phyloP scores from a whole-genome alignment of 441 rosid species.

The Pelargonium australe region DNA sequence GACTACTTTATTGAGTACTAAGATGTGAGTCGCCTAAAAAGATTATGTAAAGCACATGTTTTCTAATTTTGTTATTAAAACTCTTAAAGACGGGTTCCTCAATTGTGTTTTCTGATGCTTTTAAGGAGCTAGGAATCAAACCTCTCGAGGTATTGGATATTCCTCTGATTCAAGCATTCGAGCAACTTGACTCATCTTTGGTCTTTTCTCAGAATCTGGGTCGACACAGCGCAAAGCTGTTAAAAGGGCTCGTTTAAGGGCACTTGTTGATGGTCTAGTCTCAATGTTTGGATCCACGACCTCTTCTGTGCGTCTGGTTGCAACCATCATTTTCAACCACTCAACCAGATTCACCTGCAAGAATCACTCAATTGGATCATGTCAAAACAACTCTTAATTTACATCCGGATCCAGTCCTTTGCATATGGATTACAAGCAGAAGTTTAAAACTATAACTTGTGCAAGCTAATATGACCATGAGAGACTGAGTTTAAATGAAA shows the following conservation, averaged over 20 bases:
- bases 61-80: too few relatives aligned
- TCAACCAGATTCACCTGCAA: constrained; percentile 88
- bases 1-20: too few relatives aligned
- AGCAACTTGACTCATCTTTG: constrained; percentile 92
- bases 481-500: neutral
- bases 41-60: too few relatives aligned
- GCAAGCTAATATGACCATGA: neutral
- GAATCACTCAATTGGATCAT: neutral
- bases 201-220: constrained; percentile 82
- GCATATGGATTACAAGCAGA: neutral
- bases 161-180: constrained; percentile 95
- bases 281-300: constrained; percentile 78
- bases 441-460: neutral
- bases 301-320: constrained; percentile 70
- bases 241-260: constrained; percentile 71
- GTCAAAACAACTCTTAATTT: neutral
- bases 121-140: constrained; percentile 19
- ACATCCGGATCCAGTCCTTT: neutral
- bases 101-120: too few relatives aligned
- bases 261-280: constrained; percentile 65
- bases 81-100: too few relatives aligned
- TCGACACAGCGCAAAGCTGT: constrained; percentile 92
- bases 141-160: constrained; percentile 91
- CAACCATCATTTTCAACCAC: constrained; percentile 97
- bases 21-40: too few relatives aligned